Conservation (phyloP, 1,139 yeast genomes). For the Taphrina deformans region DNA sequence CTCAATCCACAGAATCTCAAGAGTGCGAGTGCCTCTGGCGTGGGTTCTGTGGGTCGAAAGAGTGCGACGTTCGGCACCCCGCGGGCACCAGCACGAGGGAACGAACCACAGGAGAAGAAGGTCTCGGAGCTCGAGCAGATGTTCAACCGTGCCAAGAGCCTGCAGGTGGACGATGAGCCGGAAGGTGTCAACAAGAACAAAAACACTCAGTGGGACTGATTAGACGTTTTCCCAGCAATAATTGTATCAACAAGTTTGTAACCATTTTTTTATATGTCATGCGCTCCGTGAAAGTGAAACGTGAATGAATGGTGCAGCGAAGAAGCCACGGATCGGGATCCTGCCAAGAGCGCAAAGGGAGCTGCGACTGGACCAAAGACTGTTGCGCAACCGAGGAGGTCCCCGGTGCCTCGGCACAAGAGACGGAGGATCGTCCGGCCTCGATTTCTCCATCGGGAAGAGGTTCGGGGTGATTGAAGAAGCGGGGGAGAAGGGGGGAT, state of each 20-base stretch:
- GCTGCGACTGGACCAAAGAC: neutral
- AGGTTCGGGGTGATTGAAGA: too few relatives aligned
- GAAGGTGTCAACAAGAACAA: conserved; percentile 13
- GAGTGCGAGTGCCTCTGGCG: conserved; percentile 20
- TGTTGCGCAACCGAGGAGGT: neutral
- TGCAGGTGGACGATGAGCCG: conserved; percentile 25
- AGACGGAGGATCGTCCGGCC: neutral
- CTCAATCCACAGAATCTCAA: conserved; percentile 17
- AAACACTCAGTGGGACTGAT: conserved; percentile 26
- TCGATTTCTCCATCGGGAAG: neutral
- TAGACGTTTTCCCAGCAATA: neutral
- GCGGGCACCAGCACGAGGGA: neutral
- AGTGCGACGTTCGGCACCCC: neutral
- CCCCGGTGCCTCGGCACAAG: neutral
- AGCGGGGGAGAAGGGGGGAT: neutral
- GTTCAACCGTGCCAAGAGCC: conserved; percentile 23
- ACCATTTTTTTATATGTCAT: neutral
- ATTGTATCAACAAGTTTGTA: conserved; percentile 1
- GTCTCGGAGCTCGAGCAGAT: conserved; percentile 28
- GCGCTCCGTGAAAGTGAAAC: too few relatives aligned
- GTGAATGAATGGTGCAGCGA: too few relatives aligned
- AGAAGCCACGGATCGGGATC: too few relatives aligned
- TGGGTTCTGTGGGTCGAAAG: conserved; percentile 15
- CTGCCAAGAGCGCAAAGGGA: too few relatives aligned
- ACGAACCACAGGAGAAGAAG: conserved; percentile 13